Conservation (phyloP, 148 eudicot species). For the Limonium bicolor region DNA sequence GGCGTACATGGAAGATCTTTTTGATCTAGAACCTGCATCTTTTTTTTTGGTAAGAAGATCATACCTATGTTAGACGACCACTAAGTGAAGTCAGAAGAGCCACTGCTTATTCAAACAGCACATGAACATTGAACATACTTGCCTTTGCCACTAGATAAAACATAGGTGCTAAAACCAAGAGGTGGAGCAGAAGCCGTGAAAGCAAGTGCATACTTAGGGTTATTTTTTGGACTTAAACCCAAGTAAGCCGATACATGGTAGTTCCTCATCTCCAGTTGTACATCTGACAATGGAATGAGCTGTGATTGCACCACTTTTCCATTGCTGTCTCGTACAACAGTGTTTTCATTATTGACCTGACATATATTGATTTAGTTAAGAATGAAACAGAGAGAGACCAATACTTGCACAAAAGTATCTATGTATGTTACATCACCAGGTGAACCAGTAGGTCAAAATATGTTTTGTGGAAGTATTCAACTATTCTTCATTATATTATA, state of each 20-base stretch:
- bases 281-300: slow-evolving; percentile 52
- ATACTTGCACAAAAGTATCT: no score
- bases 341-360: slow-evolving; percentile 37
- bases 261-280: slow-evolving; percentile 30
- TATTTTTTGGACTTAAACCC: slow-evolving; percentile 26
- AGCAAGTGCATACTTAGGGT: slow-evolving; percentile 49
- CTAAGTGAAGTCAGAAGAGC: slow-evolving; percentile 2
- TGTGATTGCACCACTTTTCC: slow-evolving; percentile 65
- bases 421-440: no score
- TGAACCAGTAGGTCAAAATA: no score
- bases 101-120: background rate
- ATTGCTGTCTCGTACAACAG: slow-evolving; percentile 36
- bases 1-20: slow-evolving; percentile 24
- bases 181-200: slow-evolving; percentile 64
- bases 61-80: background rate
- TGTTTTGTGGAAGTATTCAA: no score
- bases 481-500: no score
- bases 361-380: slow-evolving; percentile 9
- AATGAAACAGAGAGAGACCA: background rate
- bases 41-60: slow-evolving; percentile 1
- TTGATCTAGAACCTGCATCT: slow-evolving; percentile 31
- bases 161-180: slow-evolving; percentile 65
- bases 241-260: slow-evolving; percentile 41
- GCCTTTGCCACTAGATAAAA: slow-evolving; percentile 33
- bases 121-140: slow-evolving; percentile 19